Evolutionary conservation across 352 stramenopile genomes (phyloP).

Genomic region (Pythium biforme): DNA sequence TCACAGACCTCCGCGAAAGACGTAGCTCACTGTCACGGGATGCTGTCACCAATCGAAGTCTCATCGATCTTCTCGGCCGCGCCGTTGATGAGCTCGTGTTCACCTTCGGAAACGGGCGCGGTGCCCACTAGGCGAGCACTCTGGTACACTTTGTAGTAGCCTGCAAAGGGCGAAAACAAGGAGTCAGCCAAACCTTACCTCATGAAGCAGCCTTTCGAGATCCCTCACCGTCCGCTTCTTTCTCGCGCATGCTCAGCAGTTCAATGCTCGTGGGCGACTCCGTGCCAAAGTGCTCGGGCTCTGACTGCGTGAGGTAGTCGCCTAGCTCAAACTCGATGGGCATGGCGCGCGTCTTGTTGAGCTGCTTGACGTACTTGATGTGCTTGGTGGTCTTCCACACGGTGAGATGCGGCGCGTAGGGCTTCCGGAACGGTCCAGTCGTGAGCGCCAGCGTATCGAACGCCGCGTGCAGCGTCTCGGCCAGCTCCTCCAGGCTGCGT

Average conservation of each 20-base stretch:
- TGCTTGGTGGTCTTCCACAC: conserved; percentile 45
- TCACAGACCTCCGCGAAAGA: too few relatives aligned
- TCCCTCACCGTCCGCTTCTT: conserved; percentile 4
- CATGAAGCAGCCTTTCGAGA: too few relatives aligned
- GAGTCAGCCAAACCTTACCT: background rate
- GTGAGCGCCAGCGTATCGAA: conserved; percentile 32
- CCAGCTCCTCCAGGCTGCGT: conserved; percentile 30
- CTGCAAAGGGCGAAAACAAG: background rate
- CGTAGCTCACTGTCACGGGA: too few relatives aligned
- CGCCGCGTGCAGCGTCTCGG: conserved; percentile 29
- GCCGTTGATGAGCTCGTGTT: too few relatives aligned
- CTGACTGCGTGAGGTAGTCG: background rate
- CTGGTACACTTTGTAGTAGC: background rate
- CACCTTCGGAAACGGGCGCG: background rate
- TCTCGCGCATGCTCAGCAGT: conserved; percentile 34
- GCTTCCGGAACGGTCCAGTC: conserved; percentile 28
- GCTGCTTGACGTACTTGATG: conserved; percentile 24
- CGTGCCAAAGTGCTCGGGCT: conserved; percentile 11
- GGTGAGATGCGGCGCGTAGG: conserved; percentile 43
- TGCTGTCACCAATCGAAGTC: too few relatives aligned
- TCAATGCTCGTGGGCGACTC: conserved; percentile 28
- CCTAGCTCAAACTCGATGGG: background rate
- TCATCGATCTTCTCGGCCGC: too few relatives aligned
- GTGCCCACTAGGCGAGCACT: background rate
- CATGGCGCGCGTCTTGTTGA: conserved; percentile 25